Percentiles rank a stretch among this genome's conserved stretches.
Conservation (phyloP, 2,329 filamentous ascomycete genomes). For the Talaromyces sp. region DNA sequence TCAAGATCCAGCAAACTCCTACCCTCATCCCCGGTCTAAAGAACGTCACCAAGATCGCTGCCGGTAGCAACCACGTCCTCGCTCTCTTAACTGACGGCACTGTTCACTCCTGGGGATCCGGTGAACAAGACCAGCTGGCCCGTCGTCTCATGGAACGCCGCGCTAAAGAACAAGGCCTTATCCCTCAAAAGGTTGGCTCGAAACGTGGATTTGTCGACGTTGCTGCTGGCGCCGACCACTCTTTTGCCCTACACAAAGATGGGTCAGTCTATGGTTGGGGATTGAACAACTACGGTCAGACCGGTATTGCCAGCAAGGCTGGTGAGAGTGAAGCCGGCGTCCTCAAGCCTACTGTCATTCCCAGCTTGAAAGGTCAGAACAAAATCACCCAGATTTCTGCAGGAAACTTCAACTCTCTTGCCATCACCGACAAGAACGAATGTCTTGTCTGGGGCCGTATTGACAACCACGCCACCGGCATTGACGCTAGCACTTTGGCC, state of each 20-base stretch:
- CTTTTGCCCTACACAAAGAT: conserved; percentile 66
- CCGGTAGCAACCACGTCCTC: conserved; percentile 52
- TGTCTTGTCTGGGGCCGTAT: conserved; percentile 56
- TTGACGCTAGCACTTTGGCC: conserved; percentile 48
- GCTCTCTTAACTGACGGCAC: conserved; percentile 54
- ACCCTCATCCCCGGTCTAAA: conserved; percentile 47
- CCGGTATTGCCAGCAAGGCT: conserved; percentile 59
- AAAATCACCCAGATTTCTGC: conserved; percentile 64
- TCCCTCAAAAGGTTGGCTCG: conserved; percentile 53
- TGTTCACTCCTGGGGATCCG: conserved; percentile 59
- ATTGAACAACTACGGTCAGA: conserved; percentile 78
- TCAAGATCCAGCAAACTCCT: conserved; percentile 39
- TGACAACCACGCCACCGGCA: conserved; percentile 54
- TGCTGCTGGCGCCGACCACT: conserved; percentile 70
- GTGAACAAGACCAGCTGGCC: conserved; percentile 64
- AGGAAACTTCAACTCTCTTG: conserved; percentile 68
- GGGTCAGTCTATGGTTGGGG: conserved; percentile 73
- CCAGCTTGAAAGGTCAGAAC: conserved; percentile 55
- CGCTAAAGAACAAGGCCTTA: conserved; percentile 48
- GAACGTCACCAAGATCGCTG: conserved; percentile 48
- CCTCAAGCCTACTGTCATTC: conserved; percentile 62
- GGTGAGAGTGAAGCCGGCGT: conserved; percentile 66
- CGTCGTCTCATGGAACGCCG: conserved; percentile 54
- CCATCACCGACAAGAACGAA: conserved; percentile 49
- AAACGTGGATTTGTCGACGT: conserved; percentile 56